These are phyloP conservation scores for Termitomyces sp. DNA, from an alignment of 768 basidiomycete genomes.

Conservation along the genomic window DNA sequence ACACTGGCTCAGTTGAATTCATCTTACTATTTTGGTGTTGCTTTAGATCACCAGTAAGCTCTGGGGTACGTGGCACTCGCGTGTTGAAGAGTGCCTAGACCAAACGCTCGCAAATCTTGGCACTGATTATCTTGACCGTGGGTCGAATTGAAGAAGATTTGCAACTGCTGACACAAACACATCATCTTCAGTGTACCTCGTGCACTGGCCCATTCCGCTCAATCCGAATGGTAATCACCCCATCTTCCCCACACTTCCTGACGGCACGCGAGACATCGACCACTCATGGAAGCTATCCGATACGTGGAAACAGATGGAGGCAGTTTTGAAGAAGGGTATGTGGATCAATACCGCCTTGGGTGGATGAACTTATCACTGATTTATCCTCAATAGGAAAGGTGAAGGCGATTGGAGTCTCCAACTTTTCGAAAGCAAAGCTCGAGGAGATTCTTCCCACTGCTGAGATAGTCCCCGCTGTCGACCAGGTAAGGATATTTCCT, in stretches of 20 bases:
- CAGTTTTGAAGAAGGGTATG: constrained; percentile 57
- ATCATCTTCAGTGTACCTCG: constrained; percentile 47
- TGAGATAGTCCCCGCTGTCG: constrained; percentile 64
- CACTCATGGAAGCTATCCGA: constrained; percentile 62
- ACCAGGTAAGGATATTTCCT: constrained; percentile 49
- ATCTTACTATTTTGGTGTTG: not conserved
- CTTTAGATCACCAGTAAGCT: constrained; percentile 67
- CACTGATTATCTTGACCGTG: constrained; percentile 82
- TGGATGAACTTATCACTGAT: constrained; percentile 5
- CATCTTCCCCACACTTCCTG: constrained; percentile 51
- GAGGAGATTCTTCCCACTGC: constrained; percentile 68
- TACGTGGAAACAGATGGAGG: constrained; percentile 88
- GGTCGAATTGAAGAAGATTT: constrained; percentile 9
- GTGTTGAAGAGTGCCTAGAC: constrained; percentile 73
- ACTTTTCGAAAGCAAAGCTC: constrained; percentile 66
- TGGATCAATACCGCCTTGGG: not conserved
- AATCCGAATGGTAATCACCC: constrained; percentile 68
- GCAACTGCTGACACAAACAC: constrained; percentile 8
- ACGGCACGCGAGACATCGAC: constrained; percentile 66
- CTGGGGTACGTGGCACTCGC: constrained; percentile 64
- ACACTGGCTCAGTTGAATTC: not conserved
- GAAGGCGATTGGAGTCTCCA: constrained; percentile 69
- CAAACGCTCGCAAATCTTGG: constrained; percentile 75
- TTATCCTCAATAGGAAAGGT: constrained; percentile 52
- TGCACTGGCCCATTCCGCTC: constrained; percentile 82